Evolutionary conservation across 1,284 basidiomycete genomes (phyloP).

Genomic region (Pyrrhoderma noxium): DNA sequence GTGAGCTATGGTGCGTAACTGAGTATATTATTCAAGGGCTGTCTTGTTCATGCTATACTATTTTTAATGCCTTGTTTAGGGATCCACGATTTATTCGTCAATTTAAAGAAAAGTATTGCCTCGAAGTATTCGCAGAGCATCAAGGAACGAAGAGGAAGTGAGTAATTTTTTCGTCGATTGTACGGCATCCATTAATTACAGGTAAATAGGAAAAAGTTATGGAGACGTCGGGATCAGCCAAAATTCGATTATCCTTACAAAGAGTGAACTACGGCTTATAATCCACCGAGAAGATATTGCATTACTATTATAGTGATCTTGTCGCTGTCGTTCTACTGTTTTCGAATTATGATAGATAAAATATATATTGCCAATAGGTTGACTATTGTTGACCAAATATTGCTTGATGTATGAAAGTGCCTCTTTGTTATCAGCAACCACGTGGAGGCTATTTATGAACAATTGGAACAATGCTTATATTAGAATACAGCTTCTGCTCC

Average conservation of each 20-base stretch:
- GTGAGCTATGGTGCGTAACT: conserved; percentile 82
- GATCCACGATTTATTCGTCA: conserved; percentile 93
- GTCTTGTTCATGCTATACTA: not conserved
- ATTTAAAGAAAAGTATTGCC: conserved; percentile 81
- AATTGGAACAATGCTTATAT: too few relatives aligned
- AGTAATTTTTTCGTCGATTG: conserved; percentile 26
- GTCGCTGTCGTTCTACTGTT: too few relatives aligned
- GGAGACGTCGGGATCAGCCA: conserved; percentile 80
- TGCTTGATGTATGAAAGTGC: too few relatives aligned
- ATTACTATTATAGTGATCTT: not conserved
- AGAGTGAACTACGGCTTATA: conserved; percentile 47
- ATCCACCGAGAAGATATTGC: too few relatives aligned
- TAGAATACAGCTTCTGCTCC: too few relatives aligned
- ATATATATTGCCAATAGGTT: too few relatives aligned
- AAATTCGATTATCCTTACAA: conserved; percentile 85
- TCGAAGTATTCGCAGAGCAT: conserved; percentile 85
- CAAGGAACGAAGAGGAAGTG: conserved; percentile 83
- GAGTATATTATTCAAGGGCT: not conserved
- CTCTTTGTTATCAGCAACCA: too few relatives aligned
- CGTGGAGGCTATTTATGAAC: too few relatives aligned
- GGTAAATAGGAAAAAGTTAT: conserved; percentile 71
- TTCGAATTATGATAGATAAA: too few relatives aligned
- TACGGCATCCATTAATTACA: conserved; percentile 12
- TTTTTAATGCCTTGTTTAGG: conserved; percentile 37
- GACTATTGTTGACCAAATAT: too few relatives aligned